These are phyloP conservation scores for Oleoguttula mirabilis DNA, from an alignment of 495 filamentous ascomycete species.

Conservation along the genomic window DNA sequence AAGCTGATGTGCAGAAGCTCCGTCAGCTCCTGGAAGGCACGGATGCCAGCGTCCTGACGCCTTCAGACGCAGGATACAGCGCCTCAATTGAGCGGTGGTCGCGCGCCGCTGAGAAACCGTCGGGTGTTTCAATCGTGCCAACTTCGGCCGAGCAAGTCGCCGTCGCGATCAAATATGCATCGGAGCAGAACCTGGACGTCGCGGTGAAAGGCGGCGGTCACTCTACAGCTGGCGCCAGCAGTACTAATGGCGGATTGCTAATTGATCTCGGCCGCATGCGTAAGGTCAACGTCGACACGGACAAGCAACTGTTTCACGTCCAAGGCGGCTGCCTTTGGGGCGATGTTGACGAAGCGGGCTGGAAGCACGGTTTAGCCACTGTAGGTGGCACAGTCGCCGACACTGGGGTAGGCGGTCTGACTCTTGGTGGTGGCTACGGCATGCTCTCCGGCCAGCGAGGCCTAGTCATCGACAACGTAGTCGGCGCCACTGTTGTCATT, in stretches of 20 bases:
- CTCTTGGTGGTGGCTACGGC: slow-evolving; percentile 47
- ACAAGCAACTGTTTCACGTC: slow-evolving; percentile 35
- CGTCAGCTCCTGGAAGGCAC: too few species aligned
- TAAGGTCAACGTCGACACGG: slow-evolving; percentile 35
- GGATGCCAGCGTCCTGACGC: too few species aligned
- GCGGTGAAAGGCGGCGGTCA: too few species aligned
- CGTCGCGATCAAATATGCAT: too few species aligned
- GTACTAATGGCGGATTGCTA: slow-evolving; percentile 39
- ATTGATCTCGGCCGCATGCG: slow-evolving; percentile 45
- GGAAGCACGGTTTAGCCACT: slow-evolving; percentile 38
- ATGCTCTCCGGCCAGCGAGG: slow-evolving; percentile 40
- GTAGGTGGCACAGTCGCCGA: slow-evolving; percentile 51
- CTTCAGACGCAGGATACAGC: too few species aligned
- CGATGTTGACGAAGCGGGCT: slow-evolving; percentile 43
- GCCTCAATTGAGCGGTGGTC: too few species aligned
- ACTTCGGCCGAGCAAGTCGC: too few species aligned
- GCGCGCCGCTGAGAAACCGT: too few species aligned
- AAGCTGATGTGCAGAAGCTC: too few species aligned
- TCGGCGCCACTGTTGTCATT: slow-evolving; percentile 38
- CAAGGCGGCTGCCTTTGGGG: slow-evolving; percentile 45
- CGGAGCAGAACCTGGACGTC: too few species aligned
- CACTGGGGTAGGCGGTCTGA: slow-evolving; percentile 47
- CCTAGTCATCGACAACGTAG: slow-evolving; percentile 41
- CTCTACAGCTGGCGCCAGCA: slow-evolving; percentile 38
- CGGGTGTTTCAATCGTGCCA: too few species aligned